These are phyloP conservation scores for Cronartium quercuum DNA, from an alignment of 1,284 basidiomycete species.

Conservation along the genomic window DNA sequence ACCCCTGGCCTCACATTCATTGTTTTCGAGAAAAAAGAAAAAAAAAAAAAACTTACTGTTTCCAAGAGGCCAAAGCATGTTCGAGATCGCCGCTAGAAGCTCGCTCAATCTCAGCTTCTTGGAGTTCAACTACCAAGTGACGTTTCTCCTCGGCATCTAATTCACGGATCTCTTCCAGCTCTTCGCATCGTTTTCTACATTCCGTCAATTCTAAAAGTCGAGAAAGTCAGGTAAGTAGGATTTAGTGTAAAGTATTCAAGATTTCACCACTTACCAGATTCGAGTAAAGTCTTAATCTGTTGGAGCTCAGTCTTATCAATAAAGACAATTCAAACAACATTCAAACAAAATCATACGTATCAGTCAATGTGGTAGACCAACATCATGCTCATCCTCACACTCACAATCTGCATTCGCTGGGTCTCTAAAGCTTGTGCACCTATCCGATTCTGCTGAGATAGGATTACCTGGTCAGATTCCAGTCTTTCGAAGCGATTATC, in stretches of 20 bases:
- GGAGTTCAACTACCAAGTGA: conserved; percentile 59
- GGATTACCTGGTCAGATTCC: conserved; percentile 33
- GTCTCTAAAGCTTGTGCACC: conserved; percentile 25
- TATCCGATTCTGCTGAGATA: conserved; percentile 28
- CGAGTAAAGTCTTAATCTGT: conserved; percentile 57
- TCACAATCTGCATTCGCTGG: conserved; percentile 17
- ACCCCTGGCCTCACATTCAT: not conserved
- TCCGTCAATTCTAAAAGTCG: conserved; percentile 20
- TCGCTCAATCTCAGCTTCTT: conserved; percentile 62
- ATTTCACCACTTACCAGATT: conserved; percentile 54
- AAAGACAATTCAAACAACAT: not conserved
- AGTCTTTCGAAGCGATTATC: conserved; percentile 50
- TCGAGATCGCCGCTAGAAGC: conserved; percentile 60
- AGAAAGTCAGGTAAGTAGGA: not conserved
- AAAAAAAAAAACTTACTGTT: not conserved
- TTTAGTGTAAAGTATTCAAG: not conserved
- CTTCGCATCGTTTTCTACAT: conserved; percentile 41
- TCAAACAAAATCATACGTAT: not conserved
- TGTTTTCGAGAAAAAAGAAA: not conserved
- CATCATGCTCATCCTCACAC: not conserved
- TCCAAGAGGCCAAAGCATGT: conserved; percentile 53
- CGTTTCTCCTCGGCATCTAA: conserved; percentile 56
- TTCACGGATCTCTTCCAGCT: conserved; percentile 17
- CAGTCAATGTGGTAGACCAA: not conserved
- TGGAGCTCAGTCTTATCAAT: conserved; percentile 33